These are phyloP conservation scores for Xylaria sp. DNA, from an alignment of 2,329 filamentous ascomycete genomes.

Conservation along the genomic window DNA sequence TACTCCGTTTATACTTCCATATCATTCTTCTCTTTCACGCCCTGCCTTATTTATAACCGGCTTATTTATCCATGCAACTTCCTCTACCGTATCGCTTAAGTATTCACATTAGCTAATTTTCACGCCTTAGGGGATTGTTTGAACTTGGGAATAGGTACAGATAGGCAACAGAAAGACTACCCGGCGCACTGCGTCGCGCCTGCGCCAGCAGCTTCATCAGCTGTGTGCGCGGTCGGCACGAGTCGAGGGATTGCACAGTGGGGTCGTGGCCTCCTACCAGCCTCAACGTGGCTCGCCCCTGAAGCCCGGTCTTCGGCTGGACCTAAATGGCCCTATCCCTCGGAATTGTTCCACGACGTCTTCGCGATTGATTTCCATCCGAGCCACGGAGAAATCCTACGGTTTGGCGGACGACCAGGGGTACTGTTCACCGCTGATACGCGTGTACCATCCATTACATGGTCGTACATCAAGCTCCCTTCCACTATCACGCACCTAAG, in stretches of 20 bases:
- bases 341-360: slow-evolving; percentile 52
- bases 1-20: background rate
- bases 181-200: slow-evolving; percentile 53
- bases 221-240: slow-evolving; percentile 62
- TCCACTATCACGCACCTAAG: slow-evolving; percentile 62
- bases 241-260: slow-evolving; percentile 59
- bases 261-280: slow-evolving; percentile 45
- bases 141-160: slow-evolving; percentile 14
- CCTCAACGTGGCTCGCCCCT: slow-evolving; percentile 52
- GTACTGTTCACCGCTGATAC: slow-evolving; percentile 60
- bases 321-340: background rate
- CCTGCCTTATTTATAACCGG: background rate
- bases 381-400: slow-evolving; percentile 57
- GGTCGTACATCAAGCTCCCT: slow-evolving; percentile 48
- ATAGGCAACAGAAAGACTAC: slow-evolving; percentile 45
- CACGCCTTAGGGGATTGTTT: background rate
- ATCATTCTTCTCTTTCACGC: background rate
- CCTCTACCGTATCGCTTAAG: background rate
- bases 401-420: slow-evolving; percentile 64
- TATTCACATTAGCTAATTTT: slow-evolving; percentile 9
- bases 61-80: background rate
- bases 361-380: slow-evolving; percentile 62
- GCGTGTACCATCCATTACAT: slow-evolving; percentile 48
- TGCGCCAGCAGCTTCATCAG: slow-evolving; percentile 54
- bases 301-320: slow-evolving; percentile 27